phyloP scores from a whole-genome alignment of 1,139 yeast species.

The Blastobotrys elegans region DNA sequence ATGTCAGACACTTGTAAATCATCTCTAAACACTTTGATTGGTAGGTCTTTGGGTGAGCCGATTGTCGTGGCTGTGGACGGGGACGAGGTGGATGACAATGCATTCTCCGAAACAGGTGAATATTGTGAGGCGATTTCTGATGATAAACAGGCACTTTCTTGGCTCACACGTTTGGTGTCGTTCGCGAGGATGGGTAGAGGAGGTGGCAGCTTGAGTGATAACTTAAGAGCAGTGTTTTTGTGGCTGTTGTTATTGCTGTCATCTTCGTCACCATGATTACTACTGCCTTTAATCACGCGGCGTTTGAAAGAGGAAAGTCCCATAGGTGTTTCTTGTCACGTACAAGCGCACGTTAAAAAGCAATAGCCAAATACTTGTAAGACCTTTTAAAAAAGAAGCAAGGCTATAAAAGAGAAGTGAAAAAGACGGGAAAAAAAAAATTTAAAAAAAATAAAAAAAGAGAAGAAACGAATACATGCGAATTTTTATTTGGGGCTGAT shows the following conservation, averaged over 20 bases:
- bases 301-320: background rate
- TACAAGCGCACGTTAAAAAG: no score
- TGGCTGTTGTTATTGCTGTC: background rate
- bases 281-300: background rate
- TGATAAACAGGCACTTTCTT: background rate
- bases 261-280: background rate
- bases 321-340: no score
- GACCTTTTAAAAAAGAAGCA: no score
- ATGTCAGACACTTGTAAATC: slow-evolving; percentile 7
- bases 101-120: slow-evolving; percentile 4
- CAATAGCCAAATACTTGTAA: no score
- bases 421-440: no score
- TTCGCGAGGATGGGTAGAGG: background rate
- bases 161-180: background rate
- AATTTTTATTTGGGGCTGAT: no score
- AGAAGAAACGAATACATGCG: no score
- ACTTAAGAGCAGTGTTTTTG: background rate
- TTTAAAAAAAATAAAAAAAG: no score
- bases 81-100: background rate
- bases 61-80: slow-evolving; percentile 1
- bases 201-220: background rate
- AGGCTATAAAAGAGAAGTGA: no score
- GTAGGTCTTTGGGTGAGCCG: slow-evolving; percentile 3
- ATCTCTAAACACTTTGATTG: background rate
- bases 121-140: background rate